Evolutionary conservation across 805 yeast genomes (phyloP), one percentile per base, ranked within the genome.

Genomic region (Saccharomyces mikatae): DNA sequence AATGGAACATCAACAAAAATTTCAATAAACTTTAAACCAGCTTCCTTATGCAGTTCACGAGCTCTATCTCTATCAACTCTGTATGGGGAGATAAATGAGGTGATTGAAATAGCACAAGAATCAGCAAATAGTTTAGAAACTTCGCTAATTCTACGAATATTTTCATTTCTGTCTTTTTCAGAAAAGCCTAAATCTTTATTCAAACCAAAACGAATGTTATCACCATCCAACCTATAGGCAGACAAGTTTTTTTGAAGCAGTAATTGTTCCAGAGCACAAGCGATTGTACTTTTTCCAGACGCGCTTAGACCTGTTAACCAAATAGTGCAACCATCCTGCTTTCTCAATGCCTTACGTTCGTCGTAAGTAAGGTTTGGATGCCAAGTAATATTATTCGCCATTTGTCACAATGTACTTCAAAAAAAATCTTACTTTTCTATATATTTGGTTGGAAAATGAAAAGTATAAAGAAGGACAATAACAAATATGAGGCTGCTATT

Each of bases 321-420:
- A 48, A 92, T 77, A 24, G 98, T 92, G 54, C 87, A 85, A 49
- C 98, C 98, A 51, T 79, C 77, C 74, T 91, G 97, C 55, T 84
- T 83, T 57, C 88, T 81, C 54, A 87, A 74, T 29, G 69, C 73
- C 49, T 80, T 73, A 66, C 98, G 87, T 74, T 92, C 96, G 22
- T 77, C 83, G 71, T 86, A 89, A 24, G 94, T 84, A 63, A 92
- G 76, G 67, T 94, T 92, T 62, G 82, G 83, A 75, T 92, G 97
- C 97, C 98, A 92, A 60, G 97, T 90, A 71, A 92, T 89, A 69
- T 92, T 92, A 46, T 96, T 85, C 60, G 97, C 94, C 97, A 92
- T 92, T 62, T 57, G 70, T 29, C 26, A 10, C 48, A 36, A 6
- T 36, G 4, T 17, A 17, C 6, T 36, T 36, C 10, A 3, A 17